phyloP scores from a whole-genome alignment of 257 asterid species.

The Ilex aquifolium region DNA sequence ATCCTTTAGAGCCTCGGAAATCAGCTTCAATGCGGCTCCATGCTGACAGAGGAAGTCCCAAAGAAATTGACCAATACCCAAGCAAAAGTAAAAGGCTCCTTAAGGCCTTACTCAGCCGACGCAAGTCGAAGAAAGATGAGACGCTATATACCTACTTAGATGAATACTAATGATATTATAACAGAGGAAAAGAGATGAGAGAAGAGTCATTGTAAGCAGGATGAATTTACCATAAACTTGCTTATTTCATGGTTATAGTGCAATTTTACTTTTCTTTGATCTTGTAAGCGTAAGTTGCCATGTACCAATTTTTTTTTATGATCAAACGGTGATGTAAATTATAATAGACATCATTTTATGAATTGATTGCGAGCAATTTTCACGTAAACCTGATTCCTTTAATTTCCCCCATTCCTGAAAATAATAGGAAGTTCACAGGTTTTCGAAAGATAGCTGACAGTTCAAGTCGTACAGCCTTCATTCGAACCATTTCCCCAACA shows the following conservation, averaged over 20 bases:
- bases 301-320: too few relatives aligned
- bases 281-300: too few relatives aligned
- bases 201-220: too few relatives aligned
- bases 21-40: constrained; percentile 83
- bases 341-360: constrained; percentile 18
- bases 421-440: too few relatives aligned
- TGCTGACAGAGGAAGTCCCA: constrained; percentile 48
- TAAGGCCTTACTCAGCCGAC: constrained; percentile 77
- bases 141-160: constrained; percentile 74
- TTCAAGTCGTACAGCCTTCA: too few relatives aligned
- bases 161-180: constrained; percentile 47
- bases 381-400: too few relatives aligned
- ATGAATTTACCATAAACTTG: too few relatives aligned
- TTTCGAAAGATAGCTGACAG: too few relatives aligned
- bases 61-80: constrained; percentile 46
- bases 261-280: too few relatives aligned
- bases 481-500: too few relatives aligned
- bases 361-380: constrained; percentile 15
- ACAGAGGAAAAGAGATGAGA: not conserved
- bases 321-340: constrained; percentile 18
- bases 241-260: too few relatives aligned
- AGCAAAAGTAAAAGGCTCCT: constrained; percentile 91
- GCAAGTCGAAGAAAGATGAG: constrained; percentile 91
- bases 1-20: constrained; percentile 60
- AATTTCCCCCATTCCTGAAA: too few relatives aligned